These are phyloP conservation scores for Aspergillus tamarii DNA, from an alignment of 2,329 filamentous ascomycete genomes.

Conservation along the genomic window DNA sequence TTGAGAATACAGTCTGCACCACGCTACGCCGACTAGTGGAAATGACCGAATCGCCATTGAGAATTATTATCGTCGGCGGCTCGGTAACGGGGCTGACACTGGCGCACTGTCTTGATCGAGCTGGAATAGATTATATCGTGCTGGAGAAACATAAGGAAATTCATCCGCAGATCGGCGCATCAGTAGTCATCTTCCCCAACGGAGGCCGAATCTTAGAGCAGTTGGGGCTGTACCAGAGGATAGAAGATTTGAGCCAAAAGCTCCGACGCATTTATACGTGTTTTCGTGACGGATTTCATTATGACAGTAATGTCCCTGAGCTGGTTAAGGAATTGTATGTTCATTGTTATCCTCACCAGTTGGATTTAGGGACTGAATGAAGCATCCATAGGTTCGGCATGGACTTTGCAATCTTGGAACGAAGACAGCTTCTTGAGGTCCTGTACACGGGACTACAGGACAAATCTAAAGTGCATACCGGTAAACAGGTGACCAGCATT, in stretches of 20 bases:
- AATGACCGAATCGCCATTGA: constrained; percentile 10
- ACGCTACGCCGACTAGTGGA: neutral
- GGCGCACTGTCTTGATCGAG: constrained; percentile 49
- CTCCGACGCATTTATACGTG: constrained; percentile 12
- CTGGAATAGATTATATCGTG: constrained; percentile 52
- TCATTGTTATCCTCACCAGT: no score
- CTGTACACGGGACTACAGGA: constrained; percentile 27
- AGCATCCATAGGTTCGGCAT: constrained; percentile 17
- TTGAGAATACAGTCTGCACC: neutral
- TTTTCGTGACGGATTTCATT: constrained; percentile 18
- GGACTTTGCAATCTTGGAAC: constrained; percentile 20
- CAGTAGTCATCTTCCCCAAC: constrained; percentile 25
- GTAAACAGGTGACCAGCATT: constrained; percentile 34
- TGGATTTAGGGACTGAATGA: neutral
- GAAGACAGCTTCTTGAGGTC: constrained; percentile 27
- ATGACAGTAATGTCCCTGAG: constrained; percentile 11
- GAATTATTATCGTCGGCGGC: constrained; percentile 54
- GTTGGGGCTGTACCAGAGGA: constrained; percentile 15
- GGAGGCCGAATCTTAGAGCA: constrained; percentile 24
- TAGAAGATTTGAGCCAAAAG: constrained; percentile 21
- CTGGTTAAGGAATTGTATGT: constrained; percentile 15
- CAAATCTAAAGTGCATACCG: constrained; percentile 35
- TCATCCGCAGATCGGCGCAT: constrained; percentile 21
- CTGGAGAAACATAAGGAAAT: constrained; percentile 32
- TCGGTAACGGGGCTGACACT: constrained; percentile 53